Conservation (phyloP, 1,284 basidiomycete genomes). For the Omphalotus olearius region DNA sequence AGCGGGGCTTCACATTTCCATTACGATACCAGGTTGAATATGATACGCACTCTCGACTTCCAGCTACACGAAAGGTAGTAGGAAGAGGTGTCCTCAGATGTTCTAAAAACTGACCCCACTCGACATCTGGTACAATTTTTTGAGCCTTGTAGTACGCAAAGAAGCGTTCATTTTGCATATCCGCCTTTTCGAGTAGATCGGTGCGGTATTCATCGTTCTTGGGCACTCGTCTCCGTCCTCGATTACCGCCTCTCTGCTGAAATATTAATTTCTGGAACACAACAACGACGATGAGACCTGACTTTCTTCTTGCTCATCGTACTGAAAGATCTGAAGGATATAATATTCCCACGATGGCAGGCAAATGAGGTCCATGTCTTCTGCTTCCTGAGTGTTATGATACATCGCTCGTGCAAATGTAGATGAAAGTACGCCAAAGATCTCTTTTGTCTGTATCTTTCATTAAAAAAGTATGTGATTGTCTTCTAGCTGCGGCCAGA, state of each 20-base stretch:
- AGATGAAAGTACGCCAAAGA: too few species aligned
- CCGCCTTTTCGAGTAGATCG: slow-evolving; percentile 45
- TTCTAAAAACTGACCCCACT: slow-evolving; percentile 80
- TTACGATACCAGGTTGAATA: not conserved
- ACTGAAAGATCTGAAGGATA: not conserved
- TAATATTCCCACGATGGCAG: too few species aligned
- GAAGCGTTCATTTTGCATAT: slow-evolving; percentile 74
- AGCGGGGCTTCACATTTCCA: not conserved
- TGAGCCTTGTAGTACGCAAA: slow-evolving; percentile 77
- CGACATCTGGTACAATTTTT: slow-evolving; percentile 62
- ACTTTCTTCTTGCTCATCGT: slow-evolving; percentile 12
- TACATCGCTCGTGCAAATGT: too few species aligned
- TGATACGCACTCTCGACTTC: slow-evolving; percentile 72
- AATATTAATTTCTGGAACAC: not conserved
- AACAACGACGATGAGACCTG: not conserved
- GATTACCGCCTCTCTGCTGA: not conserved
- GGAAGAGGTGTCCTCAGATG: slow-evolving; percentile 75
- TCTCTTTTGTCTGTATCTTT: too few species aligned
- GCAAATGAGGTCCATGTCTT: too few species aligned
- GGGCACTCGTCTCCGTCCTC: slow-evolving; percentile 3
- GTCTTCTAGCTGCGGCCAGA: too few species aligned
- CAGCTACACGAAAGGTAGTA: slow-evolving; percentile 92
- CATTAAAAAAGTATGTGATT: too few species aligned
- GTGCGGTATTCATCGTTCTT: slow-evolving; percentile 27
- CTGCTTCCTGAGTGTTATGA: too few species aligned